Evolutionary conservation across 768 basidiomycete genomes (phyloP).

Genomic region (Hirschioporus abietinus): DNA sequence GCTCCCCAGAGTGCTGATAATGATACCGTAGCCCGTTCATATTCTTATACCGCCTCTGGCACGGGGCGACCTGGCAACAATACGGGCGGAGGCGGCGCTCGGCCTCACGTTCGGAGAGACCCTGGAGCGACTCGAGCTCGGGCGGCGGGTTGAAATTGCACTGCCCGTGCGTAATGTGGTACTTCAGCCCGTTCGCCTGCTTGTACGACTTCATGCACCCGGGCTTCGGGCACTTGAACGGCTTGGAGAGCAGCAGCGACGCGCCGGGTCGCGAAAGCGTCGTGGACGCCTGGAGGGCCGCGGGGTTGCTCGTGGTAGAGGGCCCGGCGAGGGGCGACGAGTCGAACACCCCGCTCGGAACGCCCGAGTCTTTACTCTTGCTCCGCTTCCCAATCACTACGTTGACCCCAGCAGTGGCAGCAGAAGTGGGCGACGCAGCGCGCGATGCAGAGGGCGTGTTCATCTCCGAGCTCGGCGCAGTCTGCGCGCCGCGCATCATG

Average conservation of each 20-base stretch:
- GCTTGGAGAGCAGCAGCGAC: constrained; percentile 70
- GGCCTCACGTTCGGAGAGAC: constrained; percentile 79
- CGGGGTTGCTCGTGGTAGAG: background rate
- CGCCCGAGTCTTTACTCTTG: background rate
- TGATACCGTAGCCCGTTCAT: constrained; percentile 98
- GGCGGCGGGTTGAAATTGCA: constrained; percentile 93
- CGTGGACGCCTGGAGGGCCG: constrained; percentile 32
- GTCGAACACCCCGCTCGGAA: constrained; percentile 7
- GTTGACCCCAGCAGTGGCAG: too few species aligned
- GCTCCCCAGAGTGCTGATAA: constrained; percentile 94
- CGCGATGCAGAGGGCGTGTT: constrained; percentile 20
- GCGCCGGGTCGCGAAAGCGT: constrained; percentile 47
- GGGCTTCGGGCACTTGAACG: constrained; percentile 90
- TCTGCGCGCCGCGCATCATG: constrained; percentile 37
- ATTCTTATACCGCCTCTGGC: constrained; percentile 90
- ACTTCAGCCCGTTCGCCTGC: constrained; percentile 86
- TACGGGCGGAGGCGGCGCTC: constrained; percentile 80
- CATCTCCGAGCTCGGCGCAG: constrained; percentile 14
- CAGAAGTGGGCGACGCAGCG: constrained; percentile 13
- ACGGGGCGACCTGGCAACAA: constrained; percentile 85
- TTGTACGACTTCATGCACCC: constrained; percentile 97
- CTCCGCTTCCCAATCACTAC: background rate
- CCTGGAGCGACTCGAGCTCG: constrained; percentile 72
- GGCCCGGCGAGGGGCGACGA: constrained; percentile 9
- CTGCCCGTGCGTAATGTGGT: constrained; percentile 88